A percentile compares a stretch with the other conserved stretches of the same genome.
These are phyloP conservation scores for Saccharomycopsis microspora DNA, from an alignment of 805 yeast species.

Conservation along the genomic window DNA sequence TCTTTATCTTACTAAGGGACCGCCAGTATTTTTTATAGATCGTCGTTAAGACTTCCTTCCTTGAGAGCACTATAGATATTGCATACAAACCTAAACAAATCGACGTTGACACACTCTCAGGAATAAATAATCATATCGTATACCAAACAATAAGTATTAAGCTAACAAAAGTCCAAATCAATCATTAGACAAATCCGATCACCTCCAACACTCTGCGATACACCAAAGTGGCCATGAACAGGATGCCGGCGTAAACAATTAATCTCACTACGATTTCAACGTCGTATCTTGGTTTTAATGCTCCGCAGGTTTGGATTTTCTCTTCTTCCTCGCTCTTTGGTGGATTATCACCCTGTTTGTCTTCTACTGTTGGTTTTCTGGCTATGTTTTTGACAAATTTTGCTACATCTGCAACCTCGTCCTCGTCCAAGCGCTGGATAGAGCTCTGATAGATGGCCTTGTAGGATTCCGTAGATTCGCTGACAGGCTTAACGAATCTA, in stretches of 20 bases:
- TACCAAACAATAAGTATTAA: too few species aligned
- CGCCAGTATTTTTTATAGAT: too few species aligned
- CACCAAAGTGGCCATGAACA: slow-evolving; percentile 36
- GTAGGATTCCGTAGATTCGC: slow-evolving; percentile 25
- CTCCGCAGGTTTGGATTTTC: slow-evolving; percentile 26
- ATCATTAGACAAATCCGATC: slow-evolving; percentile 7
- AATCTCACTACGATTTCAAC: slow-evolving; percentile 70
- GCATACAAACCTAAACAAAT: too few species aligned
- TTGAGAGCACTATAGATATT: too few species aligned
- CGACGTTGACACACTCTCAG: too few species aligned
- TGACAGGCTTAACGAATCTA: slow-evolving; percentile 24
- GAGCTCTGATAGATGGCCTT: slow-evolving; percentile 5
- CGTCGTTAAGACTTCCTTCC: too few species aligned
- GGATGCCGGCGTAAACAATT: slow-evolving; percentile 73
- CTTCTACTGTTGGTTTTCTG: slow-evolving; percentile 8
- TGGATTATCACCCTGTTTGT: slow-evolving; percentile 5
- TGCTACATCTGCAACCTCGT: slow-evolving; percentile 7
- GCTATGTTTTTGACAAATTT: neutral
- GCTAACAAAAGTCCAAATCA: too few species aligned
- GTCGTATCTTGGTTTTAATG: slow-evolving; percentile 52
- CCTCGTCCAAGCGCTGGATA: slow-evolving; percentile 4
- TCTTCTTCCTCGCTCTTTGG: neutral
- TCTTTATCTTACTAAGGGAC: too few species aligned
- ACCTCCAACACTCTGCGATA: slow-evolving; percentile 21
- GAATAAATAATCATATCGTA: too few species aligned